Percentiles rank a stretch among this genome's conserved stretches.
phyloP scores from a whole-genome alignment of 2,329 filamentous ascomycete genomes.

The Claviceps monticola region DNA sequence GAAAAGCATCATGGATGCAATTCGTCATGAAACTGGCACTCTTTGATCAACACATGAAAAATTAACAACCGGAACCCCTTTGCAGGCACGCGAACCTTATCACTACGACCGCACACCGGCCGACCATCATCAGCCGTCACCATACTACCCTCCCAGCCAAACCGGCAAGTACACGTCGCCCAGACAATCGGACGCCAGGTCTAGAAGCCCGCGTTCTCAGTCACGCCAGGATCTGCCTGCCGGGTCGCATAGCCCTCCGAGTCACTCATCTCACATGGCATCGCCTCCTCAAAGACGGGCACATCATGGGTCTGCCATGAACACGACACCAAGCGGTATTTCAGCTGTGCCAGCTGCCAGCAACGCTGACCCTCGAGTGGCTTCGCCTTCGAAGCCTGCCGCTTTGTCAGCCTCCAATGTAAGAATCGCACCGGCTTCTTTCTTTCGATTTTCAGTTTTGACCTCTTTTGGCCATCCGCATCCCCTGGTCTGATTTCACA shows the following conservation, averaged over 20 bases:
- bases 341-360: constrained; percentile 21
- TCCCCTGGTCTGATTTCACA: neutral
- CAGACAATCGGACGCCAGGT: constrained; percentile 27
- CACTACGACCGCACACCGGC: constrained; percentile 26
- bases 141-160: constrained; percentile 32
- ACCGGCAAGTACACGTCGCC: constrained; percentile 35
- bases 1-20: neutral
- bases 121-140: constrained; percentile 27
- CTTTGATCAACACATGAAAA: neutral
- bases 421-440: constrained; percentile 17
- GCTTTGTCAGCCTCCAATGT: constrained; percentile 19
- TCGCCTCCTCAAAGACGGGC: constrained; percentile 36
- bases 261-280: constrained; percentile 26
- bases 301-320: constrained; percentile 22
- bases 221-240: constrained; percentile 30
- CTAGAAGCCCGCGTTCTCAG: constrained; percentile 37
- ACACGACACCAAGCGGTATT: constrained; percentile 26
- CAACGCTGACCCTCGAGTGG: constrained; percentile 26
- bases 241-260: constrained; percentile 29
- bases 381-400: constrained; percentile 26
- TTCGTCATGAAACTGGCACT: neutral
- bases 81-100: constrained; percentile 37
- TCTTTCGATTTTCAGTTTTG: neutral
- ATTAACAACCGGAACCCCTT: neutral
- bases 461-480: neutral